Evolutionary conservation across 768 basidiomycete species (phyloP), one percentile per base, ranked within the genome.

Genomic region (Serendipita sp.): DNA sequence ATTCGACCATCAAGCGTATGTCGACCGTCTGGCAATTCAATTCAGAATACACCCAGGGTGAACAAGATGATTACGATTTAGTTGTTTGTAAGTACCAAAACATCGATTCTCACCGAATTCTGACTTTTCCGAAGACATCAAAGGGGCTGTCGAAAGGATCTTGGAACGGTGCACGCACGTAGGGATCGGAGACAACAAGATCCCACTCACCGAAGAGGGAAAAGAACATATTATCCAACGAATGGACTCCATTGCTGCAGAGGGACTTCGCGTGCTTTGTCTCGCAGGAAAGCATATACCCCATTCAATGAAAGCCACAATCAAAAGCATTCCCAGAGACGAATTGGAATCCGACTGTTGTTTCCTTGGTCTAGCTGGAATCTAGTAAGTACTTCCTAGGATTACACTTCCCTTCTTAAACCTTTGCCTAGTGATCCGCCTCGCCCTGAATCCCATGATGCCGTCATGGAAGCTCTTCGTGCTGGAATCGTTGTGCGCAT

Each of bases 311-410:
- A 71, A 45, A 70, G 76, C 58, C 62, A 71, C 47, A 64, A 75
- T 67, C 64, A 74, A 60, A 63, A 47, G 65, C 67, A 70, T 75
- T 47, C 66, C 69, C 0, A 74, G 81, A 53, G 78, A 78, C 63
- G 76, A 78, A 3, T 75, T 80, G 15, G 82, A 83, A 71, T 66
- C 73, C 35, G 76, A 75, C 38, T 77, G 82, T 63, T 75, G 72
- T 3, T 80, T 84, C 71, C 72, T 80, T n/a, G 81, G 78, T 3
- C 74, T 83, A 5, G 77, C 76, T n/a, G 83, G 81, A 53, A 79
- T 83, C 65, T 78, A 77, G 56, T 73, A 67, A 63, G 65, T 45
- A 63, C 62, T 15, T 3, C 34, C 28, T 32, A 3, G 65, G 35
- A 24, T 37, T 4, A 3, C 64, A 4, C 24, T 51, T 18, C 48